Base-by-base conservation (phyloP, 257 asterid species). In the Cordia subcordata region DNA sequence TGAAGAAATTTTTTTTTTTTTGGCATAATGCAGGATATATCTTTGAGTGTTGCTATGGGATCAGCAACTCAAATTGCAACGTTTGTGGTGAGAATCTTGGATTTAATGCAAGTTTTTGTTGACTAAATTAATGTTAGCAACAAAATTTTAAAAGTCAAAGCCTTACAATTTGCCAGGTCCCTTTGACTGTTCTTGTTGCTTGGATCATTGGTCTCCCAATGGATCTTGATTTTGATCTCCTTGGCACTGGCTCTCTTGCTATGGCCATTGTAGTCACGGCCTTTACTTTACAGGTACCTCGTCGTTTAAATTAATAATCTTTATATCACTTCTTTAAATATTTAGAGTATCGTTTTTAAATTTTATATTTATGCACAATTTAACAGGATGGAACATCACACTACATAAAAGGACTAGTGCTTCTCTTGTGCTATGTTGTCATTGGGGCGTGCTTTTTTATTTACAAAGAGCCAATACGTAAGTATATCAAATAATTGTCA, bases 371-470 rank as follows among this genome's bases (percentile, higher is more conserved):
- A 19, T 3, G 14, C 16, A 52, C 37, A 52, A 42, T 52, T 18
- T 79, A 58, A 20, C 82, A 88, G 96, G 96, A 88, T 37, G 99
- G 99, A 55, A 84, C 90, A 6, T 92, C 96, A 32, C 99, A 92
- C 68, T 92, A 92, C 79, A 66, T 92, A 49, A 92, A 88, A 76
- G 99, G 99, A 27, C 46, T 92, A 54, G 85, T 88, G 46, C 96
- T 92, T 59, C 58, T 88, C 12, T 62, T 88, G 13, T 86, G 94
- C 71, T 92, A 92, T 74, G 15, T 81, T n/a, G 93, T 81, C 9
- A 78, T 92, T 13, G 95, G 87, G 60, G 72, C 85, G 5, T 78
- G 84, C 71, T 88, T 92, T 66, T 86, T 92, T 46, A 75, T 90
- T 40, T 76, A 27, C 69, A 63, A 63, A 53, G 62, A 53, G 20